Evolutionary conservation across 2,329 filamentous ascomycete species (phyloP).

Genomic region (Phaeosphaeria sp.): DNA sequence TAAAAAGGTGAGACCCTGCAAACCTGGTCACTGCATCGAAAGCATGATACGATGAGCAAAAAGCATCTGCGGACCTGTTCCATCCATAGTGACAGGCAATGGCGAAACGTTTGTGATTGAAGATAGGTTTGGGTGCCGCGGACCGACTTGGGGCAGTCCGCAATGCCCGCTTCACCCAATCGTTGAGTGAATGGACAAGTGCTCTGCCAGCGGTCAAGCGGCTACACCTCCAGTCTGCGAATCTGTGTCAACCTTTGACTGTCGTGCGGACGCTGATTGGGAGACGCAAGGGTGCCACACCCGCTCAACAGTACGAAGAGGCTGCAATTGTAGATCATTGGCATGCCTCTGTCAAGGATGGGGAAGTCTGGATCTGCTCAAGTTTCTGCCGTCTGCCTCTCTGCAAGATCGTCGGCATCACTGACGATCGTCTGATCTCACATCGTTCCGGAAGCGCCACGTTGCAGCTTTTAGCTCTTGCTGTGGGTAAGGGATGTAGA

Average conservation of each 20-base stretch:
- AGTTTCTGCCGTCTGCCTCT: constrained; percentile 19
- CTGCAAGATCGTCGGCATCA: constrained; percentile 10
- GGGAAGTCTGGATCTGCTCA: constrained; percentile 29
- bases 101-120: constrained; percentile 24
- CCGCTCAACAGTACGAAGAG: constrained; percentile 24
- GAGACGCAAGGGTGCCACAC: constrained; percentile 14
- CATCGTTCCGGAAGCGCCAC: neutral
- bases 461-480: neutral
- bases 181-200: constrained; percentile 1
- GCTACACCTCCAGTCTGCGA: neutral
- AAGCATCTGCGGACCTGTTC: constrained; percentile 25
- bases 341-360: neutral
- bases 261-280: constrained; percentile 9
- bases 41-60: constrained; percentile 21
- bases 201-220: constrained; percentile 8
- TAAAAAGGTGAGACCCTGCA: neutral
- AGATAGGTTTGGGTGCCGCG: constrained; percentile 16
- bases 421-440: constrained; percentile 9
- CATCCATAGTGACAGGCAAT: constrained; percentile 20
- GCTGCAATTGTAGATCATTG: constrained; percentile 27
- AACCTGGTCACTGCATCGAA: constrained; percentile 2
- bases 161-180: constrained; percentile 19
- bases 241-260: constrained; percentile 15
- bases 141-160: constrained; percentile 15
- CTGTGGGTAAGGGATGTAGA: neutral